Evolutionary conservation across 176 grass and related monocot genomes (phyloP).

Genomic region (Tillandsia fasciculata): DNA sequence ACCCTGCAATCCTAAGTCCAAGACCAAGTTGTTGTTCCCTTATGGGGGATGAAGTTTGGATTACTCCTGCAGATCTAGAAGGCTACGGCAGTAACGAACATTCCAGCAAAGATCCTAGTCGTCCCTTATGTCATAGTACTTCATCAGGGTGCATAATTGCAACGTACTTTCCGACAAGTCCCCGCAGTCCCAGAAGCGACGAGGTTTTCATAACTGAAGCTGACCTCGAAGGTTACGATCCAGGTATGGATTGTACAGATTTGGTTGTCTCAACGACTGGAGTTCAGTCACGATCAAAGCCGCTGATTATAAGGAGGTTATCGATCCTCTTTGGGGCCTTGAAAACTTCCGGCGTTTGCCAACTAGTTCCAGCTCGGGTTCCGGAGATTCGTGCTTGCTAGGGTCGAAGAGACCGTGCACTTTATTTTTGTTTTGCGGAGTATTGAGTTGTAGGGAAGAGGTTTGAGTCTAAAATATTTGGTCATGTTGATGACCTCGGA

Average conservation of each 20-base stretch:
- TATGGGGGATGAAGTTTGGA: constrained; percentile 16
- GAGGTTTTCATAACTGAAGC: constrained; percentile 66
- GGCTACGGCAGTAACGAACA: constrained; percentile 26
- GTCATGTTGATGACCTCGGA: too few relatives aligned
- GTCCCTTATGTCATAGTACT: constrained; percentile 42
- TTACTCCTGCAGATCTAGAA: constrained; percentile 12
- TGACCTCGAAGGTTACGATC: constrained; percentile 78
- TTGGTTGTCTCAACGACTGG: constrained; percentile 15
- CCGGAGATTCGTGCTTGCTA: constrained; percentile 52
- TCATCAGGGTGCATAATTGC: constrained; percentile 5
- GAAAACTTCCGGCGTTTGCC: constrained; percentile 42
- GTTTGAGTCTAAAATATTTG: too few relatives aligned
- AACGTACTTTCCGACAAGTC: constrained; percentile 16
- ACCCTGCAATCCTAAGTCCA: constrained; percentile 23
- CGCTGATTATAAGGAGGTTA: constrained; percentile 53
- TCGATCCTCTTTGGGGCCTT: constrained; percentile 70
- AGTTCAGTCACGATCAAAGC: constrained; percentile 17
- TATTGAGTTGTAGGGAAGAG: background rate
- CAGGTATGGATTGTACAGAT: constrained; percentile 26
- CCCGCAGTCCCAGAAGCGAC: constrained; percentile 8
- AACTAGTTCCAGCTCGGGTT: constrained; percentile 33
- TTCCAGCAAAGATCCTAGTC: constrained; percentile 34
- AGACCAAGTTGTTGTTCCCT: constrained; percentile 16
- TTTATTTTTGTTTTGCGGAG: background rate
- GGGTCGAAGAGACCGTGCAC: background rate